Evolutionary conservation across 1,284 basidiomycete species (phyloP).

Genomic region (Boletus semigastroideus): DNA sequence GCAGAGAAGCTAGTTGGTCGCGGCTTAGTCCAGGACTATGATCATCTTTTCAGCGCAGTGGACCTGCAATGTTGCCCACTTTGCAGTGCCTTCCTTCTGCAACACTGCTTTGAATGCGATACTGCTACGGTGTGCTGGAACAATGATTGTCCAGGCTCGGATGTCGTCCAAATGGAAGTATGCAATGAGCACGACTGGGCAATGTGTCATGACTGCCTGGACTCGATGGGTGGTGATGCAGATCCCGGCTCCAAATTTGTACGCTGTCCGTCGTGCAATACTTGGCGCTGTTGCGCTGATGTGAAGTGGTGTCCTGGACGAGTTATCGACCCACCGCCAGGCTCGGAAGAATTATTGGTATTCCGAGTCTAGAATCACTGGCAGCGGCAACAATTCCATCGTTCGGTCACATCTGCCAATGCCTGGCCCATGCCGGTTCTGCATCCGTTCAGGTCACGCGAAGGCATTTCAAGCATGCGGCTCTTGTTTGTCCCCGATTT

Average conservation of each 20-base stretch:
- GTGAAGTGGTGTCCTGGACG: not conserved
- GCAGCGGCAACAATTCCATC: not conserved
- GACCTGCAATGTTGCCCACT: constrained; percentile 1
- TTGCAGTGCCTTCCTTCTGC: not conserved
- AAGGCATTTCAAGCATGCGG: not conserved
- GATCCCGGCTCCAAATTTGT: not conserved
- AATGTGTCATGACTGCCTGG: not conserved
- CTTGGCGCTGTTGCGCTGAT: not conserved
- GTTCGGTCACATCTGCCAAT: not conserved
- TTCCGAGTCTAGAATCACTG: too few species aligned
- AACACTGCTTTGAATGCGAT: not conserved
- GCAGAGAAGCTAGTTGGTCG: too few species aligned
- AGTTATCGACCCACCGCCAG: not conserved
- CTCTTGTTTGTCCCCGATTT: too few species aligned
- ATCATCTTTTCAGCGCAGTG: not conserved
- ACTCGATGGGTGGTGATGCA: too few species aligned
- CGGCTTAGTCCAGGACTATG: not conserved
- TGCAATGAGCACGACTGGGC: not conserved
- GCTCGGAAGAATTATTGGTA: not conserved
- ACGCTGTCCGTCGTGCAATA: not conserved
- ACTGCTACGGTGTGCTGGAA: not conserved
- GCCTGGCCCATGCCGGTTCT: not conserved
- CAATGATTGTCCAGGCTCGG: not conserved
- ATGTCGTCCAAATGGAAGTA: not conserved
- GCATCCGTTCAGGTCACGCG: not conserved